Evolutionary conservation across 345 rosid species (phyloP).

Genomic region (Acer saccharum): DNA sequence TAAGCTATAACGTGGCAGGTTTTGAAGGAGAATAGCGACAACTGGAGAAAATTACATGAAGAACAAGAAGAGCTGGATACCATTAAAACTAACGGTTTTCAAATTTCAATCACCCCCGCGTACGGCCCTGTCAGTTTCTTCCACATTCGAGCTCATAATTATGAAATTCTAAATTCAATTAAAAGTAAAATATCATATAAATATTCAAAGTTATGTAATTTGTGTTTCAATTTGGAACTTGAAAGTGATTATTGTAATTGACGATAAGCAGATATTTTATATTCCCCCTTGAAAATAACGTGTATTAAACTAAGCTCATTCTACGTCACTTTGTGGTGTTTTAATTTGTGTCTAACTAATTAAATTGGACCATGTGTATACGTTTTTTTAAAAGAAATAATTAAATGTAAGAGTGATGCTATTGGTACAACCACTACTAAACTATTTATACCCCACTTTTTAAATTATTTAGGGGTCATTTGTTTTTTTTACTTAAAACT

Average conservation of each 20-base stretch:
- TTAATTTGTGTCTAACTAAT: no score
- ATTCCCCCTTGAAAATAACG: background rate
- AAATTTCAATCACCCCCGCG: background rate
- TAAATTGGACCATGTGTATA: no score
- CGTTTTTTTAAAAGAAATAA: no score
- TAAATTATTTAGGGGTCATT: no score
- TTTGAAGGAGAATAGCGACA: conserved; percentile 49
- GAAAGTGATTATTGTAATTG: background rate
- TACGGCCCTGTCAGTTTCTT: background rate
- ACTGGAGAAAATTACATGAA: conserved; percentile 33
- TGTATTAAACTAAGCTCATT: background rate
- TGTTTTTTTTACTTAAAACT: no score
- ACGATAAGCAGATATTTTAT: background rate
- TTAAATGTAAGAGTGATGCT: no score
- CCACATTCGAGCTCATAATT: background rate
- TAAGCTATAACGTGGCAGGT: conserved; percentile 45
- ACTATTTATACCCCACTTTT: no score
- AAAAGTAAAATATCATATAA: no score
- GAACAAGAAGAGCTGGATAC: conserved; percentile 45
- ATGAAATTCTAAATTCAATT: background rate
- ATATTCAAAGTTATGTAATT: no score
- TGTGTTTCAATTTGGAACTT: background rate
- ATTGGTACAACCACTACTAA: no score
- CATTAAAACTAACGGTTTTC: conserved; percentile 27
- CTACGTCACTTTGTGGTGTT: no score